These are phyloP conservation scores for Penicillium rolfsii DNA, from an alignment of 2,329 filamentous ascomycete genomes.

Conservation along the genomic window DNA sequence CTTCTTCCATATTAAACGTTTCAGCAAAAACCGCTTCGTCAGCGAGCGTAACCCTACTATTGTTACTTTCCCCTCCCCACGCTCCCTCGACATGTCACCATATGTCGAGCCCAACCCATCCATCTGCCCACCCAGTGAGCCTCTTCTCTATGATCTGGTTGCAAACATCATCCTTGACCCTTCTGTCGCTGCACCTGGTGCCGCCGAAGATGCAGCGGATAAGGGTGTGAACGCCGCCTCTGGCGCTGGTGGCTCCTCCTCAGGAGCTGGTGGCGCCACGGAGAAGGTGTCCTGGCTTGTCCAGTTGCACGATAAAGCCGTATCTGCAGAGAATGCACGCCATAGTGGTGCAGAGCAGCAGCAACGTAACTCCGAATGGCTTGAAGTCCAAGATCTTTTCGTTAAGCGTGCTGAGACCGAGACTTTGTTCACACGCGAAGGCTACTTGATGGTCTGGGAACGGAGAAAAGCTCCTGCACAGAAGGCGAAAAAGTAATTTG, in stretches of 20 bases:
- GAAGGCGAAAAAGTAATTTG: constrained; percentile 41
- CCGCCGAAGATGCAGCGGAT: constrained; percentile 45
- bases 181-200: constrained; percentile 67
- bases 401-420: constrained; percentile 89
- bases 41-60: constrained; percentile 96
- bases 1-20: constrained; percentile 94
- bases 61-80: constrained; percentile 87
- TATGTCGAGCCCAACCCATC: constrained; percentile 87
- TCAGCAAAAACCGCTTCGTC: constrained; percentile 95
- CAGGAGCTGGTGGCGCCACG: constrained; percentile 79
- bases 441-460: constrained; percentile 97
- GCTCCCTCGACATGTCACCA: constrained; percentile 81
- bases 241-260: constrained; percentile 42
- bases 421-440: constrained; percentile 88
- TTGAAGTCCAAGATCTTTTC: constrained; percentile 90
- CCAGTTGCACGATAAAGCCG: constrained; percentile 78
- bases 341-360: constrained; percentile 36
- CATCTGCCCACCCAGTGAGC: constrained; percentile 72
- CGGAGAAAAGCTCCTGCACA: constrained; percentile 60
- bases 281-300: constrained; percentile 96
- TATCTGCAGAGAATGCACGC: constrained; percentile 43
- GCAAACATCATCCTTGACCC: constrained; percentile 76
- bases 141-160: constrained; percentile 92
- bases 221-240: constrained; percentile 44
- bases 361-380: constrained; percentile 72